phyloP scores from a whole-genome alignment of 2,329 filamentous ascomycete genomes.

The Penicillium thymicola region DNA sequence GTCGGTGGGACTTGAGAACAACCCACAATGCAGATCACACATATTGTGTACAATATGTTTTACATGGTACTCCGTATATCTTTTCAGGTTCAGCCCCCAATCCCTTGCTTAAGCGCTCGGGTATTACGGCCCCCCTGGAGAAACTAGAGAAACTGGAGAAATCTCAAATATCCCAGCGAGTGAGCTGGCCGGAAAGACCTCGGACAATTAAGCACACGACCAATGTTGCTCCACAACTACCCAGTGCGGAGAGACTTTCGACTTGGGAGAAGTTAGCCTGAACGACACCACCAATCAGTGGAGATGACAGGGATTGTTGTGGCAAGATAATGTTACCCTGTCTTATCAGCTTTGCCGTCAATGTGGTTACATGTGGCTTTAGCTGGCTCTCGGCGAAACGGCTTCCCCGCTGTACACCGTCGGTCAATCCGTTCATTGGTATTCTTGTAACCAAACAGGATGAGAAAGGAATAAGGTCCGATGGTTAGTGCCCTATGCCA shows the following conservation, averaged over 20 bases:
- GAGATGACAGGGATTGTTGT: neutral
- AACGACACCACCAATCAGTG: slow-evolving; percentile 6
- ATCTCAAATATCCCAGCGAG: neutral
- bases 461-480: neutral
- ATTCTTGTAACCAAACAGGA: neutral
- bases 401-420: slow-evolving; percentile 13
- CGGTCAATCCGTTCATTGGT: slow-evolving; percentile 12
- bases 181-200: neutral
- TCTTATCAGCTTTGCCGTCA: slow-evolving; percentile 5
- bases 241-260: slow-evolving; percentile 1
- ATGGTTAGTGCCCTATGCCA: neutral
- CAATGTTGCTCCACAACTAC: neutral
- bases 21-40: neutral
- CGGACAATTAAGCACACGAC: slow-evolving; percentile 1
- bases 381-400: slow-evolving; percentile 6
- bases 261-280: neutral
- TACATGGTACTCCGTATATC: neutral
- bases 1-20: neutral
- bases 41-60: neutral
- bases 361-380: slow-evolving; percentile 14
- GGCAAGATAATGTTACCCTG: slow-evolving; percentile 3
- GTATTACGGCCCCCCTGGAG: neutral
- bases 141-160: neutral
- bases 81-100: neutral
- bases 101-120: neutral